Base-by-base conservation (phyloP, 495 filamentous ascomycete genomes). In the Xylaria grammica region DNA sequence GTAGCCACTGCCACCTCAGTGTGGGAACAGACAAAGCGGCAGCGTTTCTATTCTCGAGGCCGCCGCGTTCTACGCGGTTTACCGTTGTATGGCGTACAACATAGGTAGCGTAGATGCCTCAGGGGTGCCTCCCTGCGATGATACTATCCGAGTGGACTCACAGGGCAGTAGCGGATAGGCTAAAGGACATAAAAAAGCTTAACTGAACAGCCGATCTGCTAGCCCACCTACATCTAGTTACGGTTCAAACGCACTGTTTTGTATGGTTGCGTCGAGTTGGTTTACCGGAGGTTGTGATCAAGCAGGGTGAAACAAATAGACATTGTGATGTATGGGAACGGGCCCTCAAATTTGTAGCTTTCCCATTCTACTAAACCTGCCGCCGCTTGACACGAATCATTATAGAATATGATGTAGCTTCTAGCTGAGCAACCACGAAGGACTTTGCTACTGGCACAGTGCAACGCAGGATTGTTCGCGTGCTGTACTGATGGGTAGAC, bases 221-320 rank as follows among this genome's bases (percentile, higher is more conserved):
- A n/a, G n/a, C n/a, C n/a, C n/a, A n/a, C n/a, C n/a, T n/a, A n/a
- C n/a, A n/a, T n/a, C n/a, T n/a, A n/a, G n/a, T n/a, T n/a, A n/a
- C n/a, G n/a, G n/a, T n/a, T n/a, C n/a, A n/a, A n/a, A n/a, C n/a
- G n/a, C n/a, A n/a, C n/a, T n/a, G n/a, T n/a, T n/a, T 74, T 51
- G 81, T 68, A 70, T 77, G 69, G 67, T 22, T 17, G 42, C 17
- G 42, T 46, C 22, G 42, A 19, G 19, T 46, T 46, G 17, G 3
- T 6, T 5, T 19, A 22, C 1, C 42, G 17, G 7, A 46, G 17
- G n/a, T 19, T 22, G 6, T 46, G 1, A 3, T 22, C 19, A 11
- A 19, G 42, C 22, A 19, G 17, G 1, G 42, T 46, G n/a, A 46
- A 46, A 5, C 19, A 19, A 3, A 22, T 46, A 20, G 17, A 19